phyloP scores from a whole-genome alignment of 148 eudicot genomes.

The Fagopyrum tataricum region DNA sequence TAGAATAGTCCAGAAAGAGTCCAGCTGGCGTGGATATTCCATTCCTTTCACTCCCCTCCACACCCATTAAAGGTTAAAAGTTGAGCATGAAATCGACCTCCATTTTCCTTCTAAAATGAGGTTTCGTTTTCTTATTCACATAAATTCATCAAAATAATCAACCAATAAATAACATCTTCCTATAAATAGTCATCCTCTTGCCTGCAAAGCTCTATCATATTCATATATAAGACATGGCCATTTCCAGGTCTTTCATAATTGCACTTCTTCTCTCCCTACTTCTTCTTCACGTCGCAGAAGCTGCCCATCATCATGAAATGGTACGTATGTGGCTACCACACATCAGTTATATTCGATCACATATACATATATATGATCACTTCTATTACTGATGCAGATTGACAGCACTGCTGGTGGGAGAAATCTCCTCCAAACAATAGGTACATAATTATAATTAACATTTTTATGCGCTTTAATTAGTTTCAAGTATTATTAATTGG shows the following conservation, averaged over 20 bases:
- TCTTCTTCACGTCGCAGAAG: constrained; percentile 21
- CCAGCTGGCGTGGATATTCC: background rate
- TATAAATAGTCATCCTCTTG: constrained; percentile 3
- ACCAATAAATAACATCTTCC: background rate
- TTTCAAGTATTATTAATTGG: no score
- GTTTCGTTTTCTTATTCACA: background rate
- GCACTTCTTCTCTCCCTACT: constrained; percentile 24
- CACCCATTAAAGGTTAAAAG: background rate
- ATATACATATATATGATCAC: no score
- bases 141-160: background rate
- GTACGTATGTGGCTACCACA: constrained; percentile 7
- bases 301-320: constrained; percentile 10
- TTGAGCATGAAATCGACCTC: background rate
- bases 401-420: constrained; percentile 18
- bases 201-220: background rate
- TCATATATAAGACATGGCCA: constrained; percentile 19
- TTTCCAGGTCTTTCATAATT: constrained; percentile 20
- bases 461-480: no score
- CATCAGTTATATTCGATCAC: no score
- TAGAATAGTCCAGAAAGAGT: background rate
- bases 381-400: no score
- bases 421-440: constrained; percentile 20
- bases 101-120: background rate
- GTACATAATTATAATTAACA: no score
- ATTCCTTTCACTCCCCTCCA: background rate